A percentile compares a stretch with the other conserved stretches of the same genome.
Evolutionary conservation across 345 rosid species (phyloP).

Genomic region (Camelina hispida): DNA sequence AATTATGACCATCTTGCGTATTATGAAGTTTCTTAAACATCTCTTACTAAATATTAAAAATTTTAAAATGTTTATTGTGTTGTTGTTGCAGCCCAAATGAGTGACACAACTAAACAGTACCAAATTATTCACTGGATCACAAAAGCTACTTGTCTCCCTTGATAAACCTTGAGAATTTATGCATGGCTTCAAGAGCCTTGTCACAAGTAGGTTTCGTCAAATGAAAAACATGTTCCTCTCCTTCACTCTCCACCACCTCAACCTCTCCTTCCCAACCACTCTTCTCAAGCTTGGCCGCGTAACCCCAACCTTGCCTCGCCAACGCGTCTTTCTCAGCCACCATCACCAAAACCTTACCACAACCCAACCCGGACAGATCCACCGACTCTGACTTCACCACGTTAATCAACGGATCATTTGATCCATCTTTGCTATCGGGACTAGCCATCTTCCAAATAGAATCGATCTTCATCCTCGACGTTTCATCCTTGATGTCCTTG

Average conservation of each 20-base stretch:
- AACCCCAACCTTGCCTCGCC: slow-evolving; percentile 52
- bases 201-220: slow-evolving; percentile 45
- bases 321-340: slow-evolving; percentile 55
- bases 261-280: slow-evolving; percentile 54
- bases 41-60: neutral
- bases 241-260: slow-evolving; percentile 48
- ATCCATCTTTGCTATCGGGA: slow-evolving; percentile 50
- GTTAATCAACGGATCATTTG: slow-evolving; percentile 58
- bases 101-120: neutral
- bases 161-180: slow-evolving; percentile 39
- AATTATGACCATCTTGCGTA: slow-evolving; percentile 1
- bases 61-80: neutral
- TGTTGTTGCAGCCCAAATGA: neutral
- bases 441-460: slow-evolving; percentile 44
- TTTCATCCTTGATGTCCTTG: slow-evolving; percentile 42
- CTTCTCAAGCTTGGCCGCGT: slow-evolving; percentile 47
- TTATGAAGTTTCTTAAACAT: slow-evolving; percentile 6
- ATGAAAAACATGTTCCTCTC: slow-evolving; percentile 60
- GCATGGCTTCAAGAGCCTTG: slow-evolving; percentile 41
- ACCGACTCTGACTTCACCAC: slow-evolving; percentile 48
- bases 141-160: slow-evolving; percentile 9
- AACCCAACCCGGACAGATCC: slow-evolving; percentile 47
- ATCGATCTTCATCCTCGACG: slow-evolving; percentile 44
- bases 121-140: neutral
- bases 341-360: slow-evolving; percentile 50